Conservation (phyloP, 495 filamentous ascomycete species). For the Venustampulla echinocandica region DNA sequence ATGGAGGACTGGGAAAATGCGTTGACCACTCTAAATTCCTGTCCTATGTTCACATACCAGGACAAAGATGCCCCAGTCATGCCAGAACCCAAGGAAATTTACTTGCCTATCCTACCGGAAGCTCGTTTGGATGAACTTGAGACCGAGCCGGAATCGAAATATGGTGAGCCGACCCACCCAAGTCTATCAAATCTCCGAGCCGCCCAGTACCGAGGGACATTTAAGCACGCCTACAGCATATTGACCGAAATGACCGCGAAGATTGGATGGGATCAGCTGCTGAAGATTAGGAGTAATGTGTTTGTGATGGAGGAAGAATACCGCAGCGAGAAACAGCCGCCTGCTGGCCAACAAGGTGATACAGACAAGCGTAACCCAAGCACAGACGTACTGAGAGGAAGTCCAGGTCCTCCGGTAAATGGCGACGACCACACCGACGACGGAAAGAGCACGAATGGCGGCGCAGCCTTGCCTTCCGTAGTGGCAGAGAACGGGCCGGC, state of each 20-base stretch:
- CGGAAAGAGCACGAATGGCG: conserved; percentile 32
- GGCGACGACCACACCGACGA: conserved; percentile 41
- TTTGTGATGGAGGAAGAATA: conserved; percentile 99
- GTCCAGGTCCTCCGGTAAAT: conserved; percentile 53
- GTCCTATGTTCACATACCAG: conserved; percentile 99
- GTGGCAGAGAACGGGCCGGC: conserved; percentile 21
- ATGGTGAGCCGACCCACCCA: conserved; percentile 76
- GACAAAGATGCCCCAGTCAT: conserved; percentile 93
- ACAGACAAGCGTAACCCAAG: conserved; percentile 59
- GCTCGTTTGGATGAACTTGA: conserved; percentile 94
- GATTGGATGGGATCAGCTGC: conserved; percentile 94
- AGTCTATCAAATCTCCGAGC: conserved; percentile 82
- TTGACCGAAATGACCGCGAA: conserved; percentile 90
- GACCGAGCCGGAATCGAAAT: conserved; percentile 70
- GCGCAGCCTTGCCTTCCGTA: conserved; percentile 12
- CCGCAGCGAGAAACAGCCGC: conserved; percentile 74
- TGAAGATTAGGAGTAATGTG: conserved; percentile 87
- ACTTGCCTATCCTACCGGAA: conserved; percentile 78
- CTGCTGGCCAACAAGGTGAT: conserved; percentile 35
- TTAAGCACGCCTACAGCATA: conserved; percentile 86
- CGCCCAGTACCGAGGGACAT: conserved; percentile 83
- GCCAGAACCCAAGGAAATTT: conserved; percentile 79
- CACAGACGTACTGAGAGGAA: conserved; percentile 62
- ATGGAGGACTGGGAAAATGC: conserved; percentile 92
- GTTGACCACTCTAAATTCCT: conserved; percentile 93